Conservation (phyloP, 164 flowering plant genomes). For the Macadamia integrifolia region DNA sequence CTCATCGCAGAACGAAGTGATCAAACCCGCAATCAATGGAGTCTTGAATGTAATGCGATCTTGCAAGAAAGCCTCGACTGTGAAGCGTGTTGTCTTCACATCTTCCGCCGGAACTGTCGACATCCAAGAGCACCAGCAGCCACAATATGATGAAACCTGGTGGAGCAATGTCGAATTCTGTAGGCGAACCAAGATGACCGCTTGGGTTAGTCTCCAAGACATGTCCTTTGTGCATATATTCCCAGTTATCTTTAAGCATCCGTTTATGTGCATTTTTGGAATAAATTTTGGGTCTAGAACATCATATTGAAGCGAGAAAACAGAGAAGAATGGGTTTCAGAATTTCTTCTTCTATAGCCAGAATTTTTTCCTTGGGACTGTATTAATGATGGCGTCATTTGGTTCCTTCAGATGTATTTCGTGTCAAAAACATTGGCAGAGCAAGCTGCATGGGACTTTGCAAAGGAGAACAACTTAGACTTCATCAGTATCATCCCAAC, state of each 20-base stretch:
- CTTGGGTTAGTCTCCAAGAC: conserved; percentile 16
- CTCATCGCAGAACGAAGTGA: conserved; percentile 24
- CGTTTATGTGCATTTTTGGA: too few species aligned
- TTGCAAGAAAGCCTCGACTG: conserved; percentile 23
- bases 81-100: conserved; percentile 25
- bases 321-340: too few species aligned
- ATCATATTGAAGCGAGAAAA: too few species aligned
- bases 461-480: conserved; percentile 20
- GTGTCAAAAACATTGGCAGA: conserved; percentile 30
- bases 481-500: conserved; percentile 29
- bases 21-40: conserved; percentile 26
- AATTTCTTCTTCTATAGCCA: too few species aligned
- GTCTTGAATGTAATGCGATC: conserved; percentile 24
- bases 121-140: conserved; percentile 10
- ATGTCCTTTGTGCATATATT: too few species aligned
- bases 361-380: too few species aligned
- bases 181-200: conserved; percentile 23
- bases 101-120: conserved; percentile 29
- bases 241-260: too few species aligned
- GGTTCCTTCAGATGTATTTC: conserved; percentile 24
- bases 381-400: neutral
- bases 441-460: conserved; percentile 31
- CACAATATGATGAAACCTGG: conserved; percentile 16
- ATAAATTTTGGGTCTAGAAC: too few species aligned
- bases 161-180: conserved; percentile 25